A percentile compares a stretch with the other conserved stretches of the same genome.
phyloP scores from a whole-genome alignment of 2,329 filamentous ascomycete species.

The Pyrenophora graminea region DNA sequence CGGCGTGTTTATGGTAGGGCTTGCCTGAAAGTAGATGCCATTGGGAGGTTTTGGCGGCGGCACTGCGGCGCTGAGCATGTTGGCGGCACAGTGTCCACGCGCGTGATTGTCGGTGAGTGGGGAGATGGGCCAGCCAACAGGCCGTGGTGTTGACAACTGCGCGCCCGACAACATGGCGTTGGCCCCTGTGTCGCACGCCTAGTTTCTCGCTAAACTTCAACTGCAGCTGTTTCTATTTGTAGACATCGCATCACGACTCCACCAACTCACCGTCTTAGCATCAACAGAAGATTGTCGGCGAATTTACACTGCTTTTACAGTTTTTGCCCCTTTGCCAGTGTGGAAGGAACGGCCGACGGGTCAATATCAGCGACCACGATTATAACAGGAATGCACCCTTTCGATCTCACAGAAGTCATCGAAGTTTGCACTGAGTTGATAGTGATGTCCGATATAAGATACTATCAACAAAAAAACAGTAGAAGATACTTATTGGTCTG shows the following conservation, averaged over 20 bases:
- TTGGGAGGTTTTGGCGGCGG: slow-evolving; percentile 7
- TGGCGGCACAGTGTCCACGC: slow-evolving; percentile 9
- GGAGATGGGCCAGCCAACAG: slow-evolving; percentile 17
- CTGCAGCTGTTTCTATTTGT: no score
- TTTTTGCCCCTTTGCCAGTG: no score
- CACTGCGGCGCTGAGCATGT: slow-evolving; percentile 1
- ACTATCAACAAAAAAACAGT: no score
- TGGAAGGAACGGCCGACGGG: no score
- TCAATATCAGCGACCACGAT: no score
- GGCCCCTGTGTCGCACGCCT: slow-evolving; percentile 6
- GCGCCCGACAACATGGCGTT: slow-evolving; percentile 12
- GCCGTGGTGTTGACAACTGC: slow-evolving; percentile 18
- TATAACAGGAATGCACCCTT: no score
- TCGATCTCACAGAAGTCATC: no score
- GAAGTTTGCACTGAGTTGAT: no score
- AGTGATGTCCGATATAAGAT: no score
- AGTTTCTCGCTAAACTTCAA: slow-evolving; percentile 9
- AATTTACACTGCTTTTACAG: no score
- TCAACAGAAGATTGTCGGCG: no score
- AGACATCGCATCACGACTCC: neutral
- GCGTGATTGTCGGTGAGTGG: slow-evolving; percentile 9
- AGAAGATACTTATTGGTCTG: no score
- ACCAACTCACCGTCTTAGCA: neutral
- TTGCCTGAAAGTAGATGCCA: slow-evolving; percentile 1
- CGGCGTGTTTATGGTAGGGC: slow-evolving; percentile 4